Base-by-base conservation (phyloP, 352 stramenopile species). In the Phytophthora idaei region DNA sequence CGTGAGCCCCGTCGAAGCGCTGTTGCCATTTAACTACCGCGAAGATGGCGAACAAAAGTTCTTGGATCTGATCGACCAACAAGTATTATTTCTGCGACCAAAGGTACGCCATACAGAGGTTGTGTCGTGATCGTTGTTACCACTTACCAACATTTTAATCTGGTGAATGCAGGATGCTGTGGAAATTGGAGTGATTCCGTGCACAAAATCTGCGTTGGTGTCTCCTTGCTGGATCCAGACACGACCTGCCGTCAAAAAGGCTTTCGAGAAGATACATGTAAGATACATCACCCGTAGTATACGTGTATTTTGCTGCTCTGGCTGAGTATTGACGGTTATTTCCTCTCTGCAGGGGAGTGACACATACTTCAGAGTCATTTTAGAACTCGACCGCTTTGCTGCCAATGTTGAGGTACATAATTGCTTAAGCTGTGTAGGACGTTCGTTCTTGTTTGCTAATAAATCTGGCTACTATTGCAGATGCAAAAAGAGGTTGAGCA, bases 151-250 rank as follows among this genome's bases (percentile, higher is more conserved):
- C 57, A 29, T 17, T 34, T 25, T 47, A 39, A 51, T 17, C 3
- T 50, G 25, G 5, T 57, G 36, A 34, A 29, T 49, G 27, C 45
- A 90, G 83, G 77, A 69, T 47, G 74, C 63, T n/a, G 72, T 94
- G 17, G 85, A 91, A 57, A 91, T 94, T 57, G 72, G 81, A 15
- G 83, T 94, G 10, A 65, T 92, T 27, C 83, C 85, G 15, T 91
- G 83, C 46, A 67, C 81, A 10, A 65, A 73, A 21, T 70, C 73
- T 6, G 69, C 69, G 8, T 66, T 92, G 11, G 69, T 94, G 5
- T 77, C 76, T 36, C 76, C 83, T 39, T 92, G 85, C 51, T 91
- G 80, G 81, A 69, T 94, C 10, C 78, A 92, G 49, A 82, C 69
- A 7, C 73, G 83, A 31, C 83, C 85, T 34, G 45, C 77, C 12